Conservation (phyloP, 176 grass and related monocot species). For the Triticum urartu region DNA sequence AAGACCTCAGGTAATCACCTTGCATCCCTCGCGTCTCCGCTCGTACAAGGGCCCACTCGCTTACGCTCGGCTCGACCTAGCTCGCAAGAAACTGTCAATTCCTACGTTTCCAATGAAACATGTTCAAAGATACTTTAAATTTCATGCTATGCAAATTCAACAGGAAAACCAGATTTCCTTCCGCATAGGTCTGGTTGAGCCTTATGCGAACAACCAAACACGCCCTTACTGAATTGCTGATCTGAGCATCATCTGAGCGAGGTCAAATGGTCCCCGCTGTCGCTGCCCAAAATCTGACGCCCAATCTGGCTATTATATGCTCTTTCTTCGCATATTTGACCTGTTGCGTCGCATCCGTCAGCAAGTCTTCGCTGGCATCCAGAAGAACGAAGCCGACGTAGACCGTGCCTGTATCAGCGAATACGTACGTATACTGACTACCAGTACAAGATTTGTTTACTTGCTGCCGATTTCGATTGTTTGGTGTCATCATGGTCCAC, state of each 20-base stretch:
- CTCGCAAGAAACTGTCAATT: too few relatives aligned
- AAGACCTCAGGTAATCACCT: too few relatives aligned
- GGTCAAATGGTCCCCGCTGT: conserved; percentile 14
- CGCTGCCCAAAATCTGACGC: conserved; percentile 21
- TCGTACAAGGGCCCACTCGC: too few relatives aligned
- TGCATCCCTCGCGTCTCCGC: too few relatives aligned
- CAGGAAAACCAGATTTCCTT: too few relatives aligned
- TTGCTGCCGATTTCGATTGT: background rate
- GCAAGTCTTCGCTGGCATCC: background rate
- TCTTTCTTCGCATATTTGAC: background rate
- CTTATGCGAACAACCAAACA: too few relatives aligned
- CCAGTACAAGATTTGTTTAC: background rate
- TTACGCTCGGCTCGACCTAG: too few relatives aligned
- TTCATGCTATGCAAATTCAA: too few relatives aligned
- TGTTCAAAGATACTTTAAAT: too few relatives aligned
- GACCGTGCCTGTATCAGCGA: background rate
- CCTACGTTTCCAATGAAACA: too few relatives aligned
- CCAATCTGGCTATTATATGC: background rate
- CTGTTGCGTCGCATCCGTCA: conserved; percentile 13
- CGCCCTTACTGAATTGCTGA: background rate
- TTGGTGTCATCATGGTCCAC: background rate
- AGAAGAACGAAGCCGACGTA: background rate
- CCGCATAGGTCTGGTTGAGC: too few relatives aligned
- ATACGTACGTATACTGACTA: background rate
- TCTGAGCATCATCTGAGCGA: background rate